Evolutionary conservation across 805 yeast genomes (phyloP), one percentile per base, ranked within the genome.

Genomic region (Cephaloascus albidus): DNA sequence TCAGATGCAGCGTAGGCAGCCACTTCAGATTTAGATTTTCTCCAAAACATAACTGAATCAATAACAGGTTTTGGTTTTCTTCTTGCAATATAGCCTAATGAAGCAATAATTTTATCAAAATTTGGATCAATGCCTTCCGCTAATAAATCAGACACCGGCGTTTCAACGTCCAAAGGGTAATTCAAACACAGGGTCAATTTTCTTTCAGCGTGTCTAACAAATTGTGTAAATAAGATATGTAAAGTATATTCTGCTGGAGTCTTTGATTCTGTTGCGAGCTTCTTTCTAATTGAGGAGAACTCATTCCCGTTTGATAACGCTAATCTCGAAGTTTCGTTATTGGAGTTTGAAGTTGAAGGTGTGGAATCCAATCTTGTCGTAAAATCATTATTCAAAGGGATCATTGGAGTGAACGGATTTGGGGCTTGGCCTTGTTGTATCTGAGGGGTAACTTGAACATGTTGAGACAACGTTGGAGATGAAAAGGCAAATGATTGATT

Each of bases 11-110:
- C 78, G 58, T 73, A 64, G 20, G 76, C 74, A 2, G 95, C 86
- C 3, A 84, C 81, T 50, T 90, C 97, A 12, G 94, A 80, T 57
- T 93, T 93, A 2, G 90, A 78, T 55, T 90, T 86, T 43, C 97
- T 73, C 99, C 99, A 93, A 55, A 85, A 89, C 97, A 93, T 89
- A 43, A 93, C 95, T 4, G 95, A 87, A 57, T 93, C 99, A 27
- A 94, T 88, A 1, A 93, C 96, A 0, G 96, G 95, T 53, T 87
- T 89, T 0, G 97, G 97, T 47, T 87, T 85, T 19, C 81, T 71
- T 41, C 87, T 72, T 1, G 98, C 94, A 31, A 93, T 85, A 55
- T 85, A 85, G 6, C 98, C 98, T 40, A 93, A 63, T 0, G 96
- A 84, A 14, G 78, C 77, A 17, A 94, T 76, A 38, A 88, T 85